Evolutionary conservation across 164 flowering plant genomes (phyloP), one percentile per base, ranked within the genome.

Genomic region (Amborella trichopoda): DNA sequence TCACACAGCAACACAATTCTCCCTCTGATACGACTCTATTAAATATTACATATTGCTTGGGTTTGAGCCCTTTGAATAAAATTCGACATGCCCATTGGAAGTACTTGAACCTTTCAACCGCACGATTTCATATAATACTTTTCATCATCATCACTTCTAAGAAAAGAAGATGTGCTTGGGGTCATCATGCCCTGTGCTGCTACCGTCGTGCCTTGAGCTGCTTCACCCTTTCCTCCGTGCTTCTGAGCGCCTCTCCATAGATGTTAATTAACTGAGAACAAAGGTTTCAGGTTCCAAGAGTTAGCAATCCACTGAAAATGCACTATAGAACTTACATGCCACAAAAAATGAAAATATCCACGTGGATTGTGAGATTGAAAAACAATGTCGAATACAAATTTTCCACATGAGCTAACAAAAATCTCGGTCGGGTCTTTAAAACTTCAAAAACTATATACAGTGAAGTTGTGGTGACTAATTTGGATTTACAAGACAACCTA

Each of bases 211-310:
- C 67, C 59, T 83, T 86, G 51, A 86, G 86, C 50, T 83, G 81
- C 50, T 56, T 48, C 54, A 90, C 95, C 68, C 73, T 73, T 60
- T 81, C 75, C 52, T 90, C 95, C 4, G 98, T 90, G 3, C 67
- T 83, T 70, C 63, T 74, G 53, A 90, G 55, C 23, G 98, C 98
- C 54, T 78, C 81, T 56, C 90, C 96, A 55, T 72, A 83, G n/a
- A 47, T 72, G 55, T 66, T 63, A 51, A 86, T 81, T 46, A 91
- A 51, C 96, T 91, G 91, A 36, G 60, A 63, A n/a, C n/a, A n/a
- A n/a, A n/a, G n/a, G n/a, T 9, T 26, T 28, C 46, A 48, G 23
- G 13, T 14, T 10, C 20, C 1, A 34, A 36, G 30, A 3, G 2
- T 43, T 44, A 44, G 38, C 13, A 30, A 13, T 6, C 9, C 34